Evolutionary conservation across 2,329 filamentous ascomycete genomes (phyloP), one percentile per base, ranked within the genome.

Genomic region (Fonsecaea multimorphosa): DNA sequence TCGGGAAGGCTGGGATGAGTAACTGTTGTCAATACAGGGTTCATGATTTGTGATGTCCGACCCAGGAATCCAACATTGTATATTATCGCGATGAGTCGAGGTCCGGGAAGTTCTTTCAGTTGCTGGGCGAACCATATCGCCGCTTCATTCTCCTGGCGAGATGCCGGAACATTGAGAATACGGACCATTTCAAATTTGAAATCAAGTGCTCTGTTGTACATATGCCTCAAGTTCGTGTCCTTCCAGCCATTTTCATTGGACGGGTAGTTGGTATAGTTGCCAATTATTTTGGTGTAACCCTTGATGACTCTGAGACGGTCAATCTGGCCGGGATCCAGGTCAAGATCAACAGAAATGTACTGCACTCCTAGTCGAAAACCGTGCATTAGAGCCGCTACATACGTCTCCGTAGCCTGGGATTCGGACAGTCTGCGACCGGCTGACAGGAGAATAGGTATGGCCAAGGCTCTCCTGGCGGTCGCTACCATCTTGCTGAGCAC

Each of bases 401-500:
- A 79, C 16, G 61, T 29, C 32, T 73, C 71, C 11, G 52, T 52
- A 1, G 44, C 31, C 32, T 58, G 12, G 32, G 49, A 22, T 29
- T 53, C 46, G 16, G 54, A 56, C 12, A 65, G 54, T n/a, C 34
- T 44, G 14, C 60, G 53, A 31, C 55, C 67, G 29, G 60, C 69
- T 8, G 63, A 65, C 14, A 68, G 46, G 29, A 69, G 36, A 38
- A 88, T 84, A 1, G 86, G 86, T 4, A 85, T 74, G 36, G 82
- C 80, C 38, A 87, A 74, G 64, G 83, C 84, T 68, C 86, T 82
- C 66, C 86, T 82, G 58, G 88, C 83, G 36, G 84, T 76, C 14
- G 86, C 83, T 2, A 89, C 82, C 68, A 87, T 83, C 53, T 82
- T 83, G 49, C 84, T 83, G 68, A 88, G 78, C 8, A 81, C 73